These are phyloP conservation scores for Beta vulgaris DNA, from an alignment of 148 eudicot genomes.

Conservation along the genomic window DNA sequence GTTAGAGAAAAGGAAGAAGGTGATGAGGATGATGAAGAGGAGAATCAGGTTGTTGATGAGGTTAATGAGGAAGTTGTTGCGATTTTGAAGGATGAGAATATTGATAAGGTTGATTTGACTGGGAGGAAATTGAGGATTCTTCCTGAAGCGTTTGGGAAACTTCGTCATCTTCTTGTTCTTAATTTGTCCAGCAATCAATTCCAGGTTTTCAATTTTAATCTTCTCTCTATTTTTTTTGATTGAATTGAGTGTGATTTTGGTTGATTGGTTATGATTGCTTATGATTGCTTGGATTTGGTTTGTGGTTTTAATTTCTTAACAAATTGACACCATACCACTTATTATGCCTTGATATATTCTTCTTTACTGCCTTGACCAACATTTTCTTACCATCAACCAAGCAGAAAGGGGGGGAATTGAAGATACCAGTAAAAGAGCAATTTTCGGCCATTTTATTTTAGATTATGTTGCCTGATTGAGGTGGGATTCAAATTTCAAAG, in stretches of 20 bases:
- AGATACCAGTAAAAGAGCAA: not conserved
- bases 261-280: not conserved
- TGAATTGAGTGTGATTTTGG: not conserved
- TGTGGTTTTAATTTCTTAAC: not conserved
- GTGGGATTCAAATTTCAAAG: too few relatives aligned
- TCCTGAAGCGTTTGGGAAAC: constrained; percentile 68
- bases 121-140: constrained; percentile 43
- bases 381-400: not conserved
- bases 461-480: not conserved
- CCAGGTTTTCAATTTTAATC: constrained; percentile 40
- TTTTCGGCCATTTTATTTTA: too few relatives aligned
- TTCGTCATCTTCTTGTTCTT: constrained; percentile 39
- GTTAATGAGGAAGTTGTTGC: constrained; percentile 58
- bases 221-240: not conserved
- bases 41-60: constrained; percentile 31
- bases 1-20: constrained; percentile 27
- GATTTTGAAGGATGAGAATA: constrained; percentile 41
- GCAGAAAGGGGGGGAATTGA: not conserved
- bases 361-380: not conserved
- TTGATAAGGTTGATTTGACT: constrained; percentile 47
- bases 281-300: not conserved
- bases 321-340: not conserved
- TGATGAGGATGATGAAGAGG: constrained; percentile 19
- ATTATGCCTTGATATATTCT: too few relatives aligned
- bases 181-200: constrained; percentile 60